Evolutionary conservation across 2,329 filamentous ascomycete species (phyloP), one percentile per base, ranked within the genome.

Genomic region (Davidsoniella eucalypti): DNA sequence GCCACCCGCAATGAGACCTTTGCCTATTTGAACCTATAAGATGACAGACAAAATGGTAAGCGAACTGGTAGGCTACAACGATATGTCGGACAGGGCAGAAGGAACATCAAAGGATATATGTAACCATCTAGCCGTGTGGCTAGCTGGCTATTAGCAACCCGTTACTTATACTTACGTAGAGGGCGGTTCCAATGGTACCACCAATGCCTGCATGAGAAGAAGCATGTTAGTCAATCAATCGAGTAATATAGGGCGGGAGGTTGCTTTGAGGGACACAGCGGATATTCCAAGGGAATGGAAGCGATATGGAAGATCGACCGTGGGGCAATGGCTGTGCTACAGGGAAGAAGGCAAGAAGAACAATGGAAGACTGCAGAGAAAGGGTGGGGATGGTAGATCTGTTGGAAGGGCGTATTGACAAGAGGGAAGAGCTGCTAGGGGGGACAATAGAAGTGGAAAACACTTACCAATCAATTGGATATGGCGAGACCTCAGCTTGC

Each of bases 121-220:
- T 23, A 23, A 5, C 21, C 5, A 23, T 4, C 21, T 23, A 23
- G 5, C 25, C 21, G 26, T 7, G 5, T 23, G 14, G 14, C 10
- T 33, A 26, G n/a, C 6, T 9, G 9, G 8, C 14, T 43, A 5
- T 25, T 7, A 48, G 14, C 12, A 47, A 18, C 17, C 6, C 29
- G 9, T 37, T 5, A 37, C 61, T 55, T 57, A 77, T 2, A 37
- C 61, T 55, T 57, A 78, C 72, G 58, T 70, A 78, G 2, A 80
- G 63, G 14, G 72, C 75, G 1, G 75, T 81, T 16, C 78, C 77
- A 54, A 81, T 80, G 5, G 76, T 79, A 0, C 76, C 78, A 38
- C 77, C 78, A 52, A 81, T 80, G 29, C 72, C 76, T 49, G 37
- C 29, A 33, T 33, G 29, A n/a, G 18, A 33, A 40, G 33, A 26